Evolutionary conservation across 2,329 filamentous ascomycete genomes (phyloP).

Genomic region (Orbilia ellipsospora): DNA sequence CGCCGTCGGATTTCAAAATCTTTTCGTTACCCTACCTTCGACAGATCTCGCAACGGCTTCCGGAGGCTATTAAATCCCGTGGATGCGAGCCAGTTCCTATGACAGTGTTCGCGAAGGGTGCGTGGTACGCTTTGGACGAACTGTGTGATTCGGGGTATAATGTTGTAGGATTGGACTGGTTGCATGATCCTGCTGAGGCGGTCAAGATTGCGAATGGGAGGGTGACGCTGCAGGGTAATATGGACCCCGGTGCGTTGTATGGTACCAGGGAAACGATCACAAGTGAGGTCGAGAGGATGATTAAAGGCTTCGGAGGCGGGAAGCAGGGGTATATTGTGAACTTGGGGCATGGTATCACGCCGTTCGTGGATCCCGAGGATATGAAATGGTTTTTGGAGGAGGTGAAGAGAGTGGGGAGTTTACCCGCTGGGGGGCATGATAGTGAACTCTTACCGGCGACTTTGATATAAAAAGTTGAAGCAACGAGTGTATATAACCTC

Average conservation of each 20-base stretch:
- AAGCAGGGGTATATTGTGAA: conserved; percentile 98
- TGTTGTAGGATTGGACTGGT: conserved; percentile 94
- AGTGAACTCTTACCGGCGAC: conserved; percentile 16
- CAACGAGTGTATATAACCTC: conserved; percentile 14
- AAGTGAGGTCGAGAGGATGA: conserved; percentile 83
- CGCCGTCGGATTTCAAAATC: conserved; percentile 81
- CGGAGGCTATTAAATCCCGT: conserved; percentile 77
- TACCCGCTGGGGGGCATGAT: background rate
- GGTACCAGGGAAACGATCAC: conserved; percentile 85
- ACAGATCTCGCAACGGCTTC: conserved; percentile 84
- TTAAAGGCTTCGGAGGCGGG: conserved; percentile 81
- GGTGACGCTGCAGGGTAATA: conserved; percentile 90
- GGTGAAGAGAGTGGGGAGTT: conserved; percentile 76
- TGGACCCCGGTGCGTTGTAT: conserved; percentile 92
- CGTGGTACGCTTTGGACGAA: conserved; percentile 91
- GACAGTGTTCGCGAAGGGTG: conserved; percentile 98
- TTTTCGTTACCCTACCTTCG: conserved; percentile 88
- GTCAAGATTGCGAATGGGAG: conserved; percentile 81
- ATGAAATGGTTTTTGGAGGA: conserved; percentile 94
- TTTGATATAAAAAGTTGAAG: conserved; percentile 16
- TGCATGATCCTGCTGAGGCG: conserved; percentile 87
- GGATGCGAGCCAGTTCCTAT: conserved; percentile 86
- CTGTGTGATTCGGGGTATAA: conserved; percentile 90
- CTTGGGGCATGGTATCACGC: conserved; percentile 96
- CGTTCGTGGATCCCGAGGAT: conserved; percentile 91